Conservation (phyloP, 805 yeast species). For the Monosporozyma aerobia region DNA sequence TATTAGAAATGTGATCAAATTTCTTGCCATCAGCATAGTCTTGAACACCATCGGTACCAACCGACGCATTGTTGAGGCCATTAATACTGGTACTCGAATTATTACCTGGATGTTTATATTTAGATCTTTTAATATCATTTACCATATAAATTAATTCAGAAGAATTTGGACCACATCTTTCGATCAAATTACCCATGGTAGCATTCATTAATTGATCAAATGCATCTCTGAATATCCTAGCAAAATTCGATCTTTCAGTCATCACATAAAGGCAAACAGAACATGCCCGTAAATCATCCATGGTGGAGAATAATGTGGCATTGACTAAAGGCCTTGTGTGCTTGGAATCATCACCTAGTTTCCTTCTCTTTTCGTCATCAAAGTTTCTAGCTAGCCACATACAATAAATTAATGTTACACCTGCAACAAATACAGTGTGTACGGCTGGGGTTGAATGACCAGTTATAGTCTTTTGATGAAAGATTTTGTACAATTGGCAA, state of each 20-base stretch:
- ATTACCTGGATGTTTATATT: background rate
- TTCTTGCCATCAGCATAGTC: background rate
- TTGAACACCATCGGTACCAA: background rate
- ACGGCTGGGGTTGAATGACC: slow-evolving; percentile 62
- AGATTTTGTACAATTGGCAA: slow-evolving; percentile 53
- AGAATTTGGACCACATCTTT: slow-evolving; percentile 56
- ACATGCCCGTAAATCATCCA: slow-evolving; percentile 59
- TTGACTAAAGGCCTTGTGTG: slow-evolving; percentile 53
- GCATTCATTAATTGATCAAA: slow-evolving; percentile 60
- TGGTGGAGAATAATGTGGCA: slow-evolving; percentile 42
- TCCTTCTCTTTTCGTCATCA: slow-evolving; percentile 47
- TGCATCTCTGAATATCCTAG: slow-evolving; percentile 53
- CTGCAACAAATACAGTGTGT: slow-evolving; percentile 60
- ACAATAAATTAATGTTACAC: slow-evolving; percentile 57
- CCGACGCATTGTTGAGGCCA: slow-evolving; percentile 3
- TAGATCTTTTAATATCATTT: background rate
- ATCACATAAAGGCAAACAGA: slow-evolving; percentile 55
- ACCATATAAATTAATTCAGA: slow-evolving; percentile 40
- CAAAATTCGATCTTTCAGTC: slow-evolving; percentile 58
- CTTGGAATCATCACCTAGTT: slow-evolving; percentile 47
- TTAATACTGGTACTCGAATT: background rate
- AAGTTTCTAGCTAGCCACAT: slow-evolving; percentile 56
- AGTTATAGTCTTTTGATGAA: slow-evolving; percentile 50
- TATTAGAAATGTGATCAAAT: background rate
- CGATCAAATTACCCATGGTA: slow-evolving; percentile 51